These are phyloP conservation scores for Paramecium biaurelia DNA, from an alignment of 73 alveolate genomes.

Conservation along the genomic window DNA sequence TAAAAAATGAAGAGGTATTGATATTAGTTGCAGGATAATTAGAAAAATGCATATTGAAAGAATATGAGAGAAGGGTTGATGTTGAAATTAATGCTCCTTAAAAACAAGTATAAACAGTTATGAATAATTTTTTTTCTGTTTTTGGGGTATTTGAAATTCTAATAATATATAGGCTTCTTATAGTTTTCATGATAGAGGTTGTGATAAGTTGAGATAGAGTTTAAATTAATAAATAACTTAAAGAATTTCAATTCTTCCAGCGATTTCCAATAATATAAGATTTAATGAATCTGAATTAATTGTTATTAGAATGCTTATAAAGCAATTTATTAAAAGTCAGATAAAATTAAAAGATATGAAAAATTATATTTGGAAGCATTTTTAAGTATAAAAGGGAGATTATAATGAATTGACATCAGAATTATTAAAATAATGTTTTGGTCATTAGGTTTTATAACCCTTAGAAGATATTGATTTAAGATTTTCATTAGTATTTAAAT, in stretches of 20 bases:
- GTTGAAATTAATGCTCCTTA: neutral
- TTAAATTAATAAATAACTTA: neutral
- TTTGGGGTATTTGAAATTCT: neutral
- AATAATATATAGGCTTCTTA: neutral
- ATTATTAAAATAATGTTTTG: neutral
- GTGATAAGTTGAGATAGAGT: neutral
- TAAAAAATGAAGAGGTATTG: conserved; percentile 65
- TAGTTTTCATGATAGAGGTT: neutral
- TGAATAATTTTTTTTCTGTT: neutral
- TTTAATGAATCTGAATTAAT: neutral
- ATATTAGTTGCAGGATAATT: conserved; percentile 67
- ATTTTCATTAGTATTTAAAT: neutral
- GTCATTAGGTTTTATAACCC: neutral
- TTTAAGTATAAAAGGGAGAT: neutral
- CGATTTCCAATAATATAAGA: neutral
- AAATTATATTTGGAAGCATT: neutral
- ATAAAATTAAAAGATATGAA: neutral
- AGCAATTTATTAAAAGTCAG: neutral
- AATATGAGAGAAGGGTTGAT: conserved; percentile 30
- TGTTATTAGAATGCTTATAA: neutral
- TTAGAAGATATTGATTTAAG: neutral
- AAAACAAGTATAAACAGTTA: neutral
- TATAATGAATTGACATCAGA: neutral
- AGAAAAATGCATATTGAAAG: conserved; percentile 60
- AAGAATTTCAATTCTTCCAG: neutral